Conservation (phyloP, 306 rosid species). For the Cicer pinnatifidum region DNA sequence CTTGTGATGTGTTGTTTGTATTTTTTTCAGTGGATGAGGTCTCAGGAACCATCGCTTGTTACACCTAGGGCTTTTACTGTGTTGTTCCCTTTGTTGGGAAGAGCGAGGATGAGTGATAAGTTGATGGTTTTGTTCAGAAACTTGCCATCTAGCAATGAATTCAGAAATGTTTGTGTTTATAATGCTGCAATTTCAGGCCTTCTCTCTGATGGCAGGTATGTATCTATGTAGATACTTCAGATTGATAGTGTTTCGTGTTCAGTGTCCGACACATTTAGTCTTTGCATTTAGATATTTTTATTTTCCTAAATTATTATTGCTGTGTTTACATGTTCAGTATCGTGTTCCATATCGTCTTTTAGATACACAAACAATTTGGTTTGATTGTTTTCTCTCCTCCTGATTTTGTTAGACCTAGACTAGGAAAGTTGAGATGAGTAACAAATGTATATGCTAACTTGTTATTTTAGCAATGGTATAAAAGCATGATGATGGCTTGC, state of each 20-base stretch:
- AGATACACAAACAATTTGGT: constrained; percentile 25
- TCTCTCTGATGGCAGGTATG: constrained; percentile 25
- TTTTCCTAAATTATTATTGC: not conserved
- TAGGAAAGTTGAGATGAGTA: constrained; percentile 15
- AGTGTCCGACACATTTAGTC: not conserved
- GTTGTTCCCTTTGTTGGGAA: constrained; percentile 78
- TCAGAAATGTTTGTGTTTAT: constrained; percentile 74
- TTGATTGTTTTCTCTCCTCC: constrained; percentile 32
- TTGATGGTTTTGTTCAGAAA: constrained; percentile 64
- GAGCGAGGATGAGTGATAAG: constrained; percentile 75
- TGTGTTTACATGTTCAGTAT: not conserved
- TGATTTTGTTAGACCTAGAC: not conserved
- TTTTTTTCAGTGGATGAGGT: constrained; percentile 91
- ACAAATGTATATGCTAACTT: not conserved
- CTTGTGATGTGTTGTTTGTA: constrained; percentile 63
- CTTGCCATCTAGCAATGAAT: constrained; percentile 62
- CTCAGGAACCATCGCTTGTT: constrained; percentile 69
- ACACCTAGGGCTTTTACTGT: constrained; percentile 68
- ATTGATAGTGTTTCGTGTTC: no score
- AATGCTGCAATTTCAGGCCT: constrained; percentile 86
- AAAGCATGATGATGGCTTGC: constrained; percentile 2
- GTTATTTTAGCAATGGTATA: constrained; percentile 5
- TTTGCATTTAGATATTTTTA: not conserved
- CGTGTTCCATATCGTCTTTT: not conserved
- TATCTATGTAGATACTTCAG: not conserved